phyloP scores from a whole-genome alignment of 345 rosid species.

The Camelina laxa region DNA sequence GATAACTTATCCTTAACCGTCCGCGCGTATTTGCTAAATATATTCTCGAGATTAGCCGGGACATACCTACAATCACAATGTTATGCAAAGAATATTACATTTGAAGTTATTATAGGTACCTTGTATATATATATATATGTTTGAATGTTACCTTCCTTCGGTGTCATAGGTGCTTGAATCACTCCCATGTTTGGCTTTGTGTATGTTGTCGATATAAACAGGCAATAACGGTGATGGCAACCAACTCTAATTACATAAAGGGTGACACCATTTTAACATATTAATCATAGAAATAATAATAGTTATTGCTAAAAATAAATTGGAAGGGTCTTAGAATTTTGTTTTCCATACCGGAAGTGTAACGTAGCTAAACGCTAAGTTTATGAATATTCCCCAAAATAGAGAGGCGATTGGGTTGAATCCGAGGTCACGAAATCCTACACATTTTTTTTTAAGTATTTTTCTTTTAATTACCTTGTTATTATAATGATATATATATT shows the following conservation, averaged over 20 bases:
- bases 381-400: slow-evolving; percentile 47
- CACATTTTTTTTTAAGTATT: neutral
- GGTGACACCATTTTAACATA: too few relatives aligned
- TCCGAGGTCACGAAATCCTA: slow-evolving; percentile 68
- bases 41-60: slow-evolving; percentile 67
- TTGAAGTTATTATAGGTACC: neutral
- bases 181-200: slow-evolving; percentile 81
- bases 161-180: slow-evolving; percentile 76
- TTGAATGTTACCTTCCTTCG: slow-evolving; percentile 69
- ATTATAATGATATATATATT: too few relatives aligned
- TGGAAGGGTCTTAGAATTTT: neutral
- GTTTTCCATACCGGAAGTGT: slow-evolving; percentile 65
- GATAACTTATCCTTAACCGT: slow-evolving; percentile 59
- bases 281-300: neutral
- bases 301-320: neutral
- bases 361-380: slow-evolving; percentile 58
- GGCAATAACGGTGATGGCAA: slow-evolving; percentile 73
- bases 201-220: slow-evolving; percentile 68
- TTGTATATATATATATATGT: neutral
- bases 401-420: slow-evolving; percentile 59
- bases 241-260: slow-evolving; percentile 59
- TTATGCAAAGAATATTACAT: neutral
- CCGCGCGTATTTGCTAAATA: slow-evolving; percentile 73
- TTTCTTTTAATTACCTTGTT: too few relatives aligned
- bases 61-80: slow-evolving; percentile 49